Base-by-base conservation (phyloP, 225 moss, liverwort and hornwort species). In the Rhytidiadelphus loreus region DNA sequence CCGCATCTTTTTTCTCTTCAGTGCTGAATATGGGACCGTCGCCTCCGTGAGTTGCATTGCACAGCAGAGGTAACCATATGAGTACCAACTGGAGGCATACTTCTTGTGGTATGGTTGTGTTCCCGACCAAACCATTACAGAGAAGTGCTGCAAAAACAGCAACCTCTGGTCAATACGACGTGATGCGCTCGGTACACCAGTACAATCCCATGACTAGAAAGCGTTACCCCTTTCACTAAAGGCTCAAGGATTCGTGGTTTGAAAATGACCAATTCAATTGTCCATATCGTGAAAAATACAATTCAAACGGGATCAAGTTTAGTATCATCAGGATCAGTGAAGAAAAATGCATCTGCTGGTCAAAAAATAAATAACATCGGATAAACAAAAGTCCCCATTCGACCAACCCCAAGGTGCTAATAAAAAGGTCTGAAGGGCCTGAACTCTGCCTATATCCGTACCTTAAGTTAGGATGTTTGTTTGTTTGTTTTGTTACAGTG, bases 21-120 rank as follows among this genome's bases (percentile, higher is more conserved):
- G 93, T 66, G 59, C 64, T 94, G 89, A 98, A 97, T 48, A 98
- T 97, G 24, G 95, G 94, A n/a, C 95, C 94, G 85, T 98, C 97
- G 13, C 96, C 96, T 82, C 97, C 97, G 62, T 98, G 97, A 25
- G 95, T 95, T 82, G 97, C 97, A 64, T 89, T 94, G 92, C 98
- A 98, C 6, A 96, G 87, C 17, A 97, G 90, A 43, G 98, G 98
- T 80, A 98, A 88, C 98, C 98, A 98, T 35, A 91, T 80, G 30
- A 96, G 70, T 20, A 97, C 90, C 85, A 97, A 87, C 83, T 94
- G 96, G 85, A 95, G 90, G 85, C 88, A 88, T 44, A 92, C 91
- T 79, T 94, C 96, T 50, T 89, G 90, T 17, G 91, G 60, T 23
- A 94, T 83, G 23, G 88, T 92, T 44, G 90, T 82, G 50, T 95